A percentile compares a stretch with the other conserved stretches of the same genome.
Conservation (phyloP, 306 rosid species). For the Carpinus viminea region DNA sequence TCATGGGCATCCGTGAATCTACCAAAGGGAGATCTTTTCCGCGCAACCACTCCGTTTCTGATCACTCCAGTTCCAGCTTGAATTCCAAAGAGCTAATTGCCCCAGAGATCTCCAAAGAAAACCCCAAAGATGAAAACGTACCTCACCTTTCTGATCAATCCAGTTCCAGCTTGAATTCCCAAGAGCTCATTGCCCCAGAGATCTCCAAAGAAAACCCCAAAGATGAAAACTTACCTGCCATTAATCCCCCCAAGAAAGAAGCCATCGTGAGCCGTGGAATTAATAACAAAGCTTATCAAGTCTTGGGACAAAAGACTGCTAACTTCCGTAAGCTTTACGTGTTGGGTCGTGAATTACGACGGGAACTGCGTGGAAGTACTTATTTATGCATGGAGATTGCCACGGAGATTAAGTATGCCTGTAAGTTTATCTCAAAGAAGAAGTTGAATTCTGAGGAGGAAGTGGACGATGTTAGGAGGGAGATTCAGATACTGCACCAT, state of each 20-base stretch:
- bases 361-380: conserved; percentile 87
- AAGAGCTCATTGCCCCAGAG: conserved; percentile 39
- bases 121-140: conserved; percentile 30
- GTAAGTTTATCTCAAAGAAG: conserved; percentile 91
- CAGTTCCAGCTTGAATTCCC: conserved; percentile 43
- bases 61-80: conserved; percentile 41
- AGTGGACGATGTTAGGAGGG: conserved; percentile 85
- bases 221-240: conserved; percentile 23
- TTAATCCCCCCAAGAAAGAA: conserved; percentile 43
- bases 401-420: conserved; percentile 65
- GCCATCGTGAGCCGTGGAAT: conserved; percentile 57
- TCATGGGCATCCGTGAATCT: neutral
- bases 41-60: neutral
- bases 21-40: too few relatives aligned
- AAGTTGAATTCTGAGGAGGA: conserved; percentile 89
- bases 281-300: conserved; percentile 71
- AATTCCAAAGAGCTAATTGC: conserved; percentile 39
- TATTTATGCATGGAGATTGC: conserved; percentile 66
- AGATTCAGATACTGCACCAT: conserved; percentile 97
- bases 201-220: conserved; percentile 30
- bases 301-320: conserved; percentile 85
- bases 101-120: conserved; percentile 44
- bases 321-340: conserved; percentile 81
- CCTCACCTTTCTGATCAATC: conserved; percentile 48
- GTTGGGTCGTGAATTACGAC: conserved; percentile 85